These are phyloP conservation scores for Claviceps capensis DNA, from an alignment of 2,329 filamentous ascomycete species.

Conservation along the genomic window DNA sequence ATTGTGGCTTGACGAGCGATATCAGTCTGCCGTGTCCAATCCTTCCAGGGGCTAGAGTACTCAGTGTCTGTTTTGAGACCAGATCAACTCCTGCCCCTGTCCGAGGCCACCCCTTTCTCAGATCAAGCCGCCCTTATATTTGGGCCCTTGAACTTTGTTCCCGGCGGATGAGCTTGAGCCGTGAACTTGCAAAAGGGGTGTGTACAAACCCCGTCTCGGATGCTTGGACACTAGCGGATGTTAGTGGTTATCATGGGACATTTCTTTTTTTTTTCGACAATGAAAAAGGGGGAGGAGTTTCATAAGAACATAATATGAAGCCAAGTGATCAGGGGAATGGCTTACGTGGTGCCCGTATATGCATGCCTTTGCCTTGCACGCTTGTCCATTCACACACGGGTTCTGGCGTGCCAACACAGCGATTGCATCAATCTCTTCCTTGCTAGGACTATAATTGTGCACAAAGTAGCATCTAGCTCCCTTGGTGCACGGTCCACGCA, in stretches of 20 bases:
- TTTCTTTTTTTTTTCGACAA: too few relatives aligned
- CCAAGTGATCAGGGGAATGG: slow-evolving; percentile 5
- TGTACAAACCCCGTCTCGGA: slow-evolving; percentile 35
- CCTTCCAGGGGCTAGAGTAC: too few relatives aligned
- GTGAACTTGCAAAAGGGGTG: slow-evolving; percentile 44
- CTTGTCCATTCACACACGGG: slow-evolving; percentile 42
- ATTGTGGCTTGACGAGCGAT: too few relatives aligned
- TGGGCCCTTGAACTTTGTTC: slow-evolving; percentile 34
- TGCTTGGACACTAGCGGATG: slow-evolving; percentile 34
- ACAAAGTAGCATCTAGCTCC: slow-evolving; percentile 41
- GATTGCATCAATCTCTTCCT: slow-evolving; percentile 43
- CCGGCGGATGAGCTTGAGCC: slow-evolving; percentile 39
- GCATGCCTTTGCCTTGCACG: slow-evolving; percentile 43
- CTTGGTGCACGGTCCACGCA: slow-evolving; percentile 43
- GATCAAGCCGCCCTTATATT: slow-evolving; percentile 20
- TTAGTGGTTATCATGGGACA: not conserved
- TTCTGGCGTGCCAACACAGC: slow-evolving; percentile 41
- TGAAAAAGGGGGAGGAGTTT: not conserved
- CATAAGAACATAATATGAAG: not conserved
- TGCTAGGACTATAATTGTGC: slow-evolving; percentile 38
- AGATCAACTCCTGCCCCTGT: too few relatives aligned
- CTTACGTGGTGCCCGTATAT: slow-evolving; percentile 51
- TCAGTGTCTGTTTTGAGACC: too few relatives aligned
- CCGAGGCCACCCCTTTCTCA: too few relatives aligned
- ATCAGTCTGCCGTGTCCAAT: too few relatives aligned